phyloP scores from a whole-genome alignment of 495 filamentous ascomycete species.

The Neurospora sp. region DNA sequence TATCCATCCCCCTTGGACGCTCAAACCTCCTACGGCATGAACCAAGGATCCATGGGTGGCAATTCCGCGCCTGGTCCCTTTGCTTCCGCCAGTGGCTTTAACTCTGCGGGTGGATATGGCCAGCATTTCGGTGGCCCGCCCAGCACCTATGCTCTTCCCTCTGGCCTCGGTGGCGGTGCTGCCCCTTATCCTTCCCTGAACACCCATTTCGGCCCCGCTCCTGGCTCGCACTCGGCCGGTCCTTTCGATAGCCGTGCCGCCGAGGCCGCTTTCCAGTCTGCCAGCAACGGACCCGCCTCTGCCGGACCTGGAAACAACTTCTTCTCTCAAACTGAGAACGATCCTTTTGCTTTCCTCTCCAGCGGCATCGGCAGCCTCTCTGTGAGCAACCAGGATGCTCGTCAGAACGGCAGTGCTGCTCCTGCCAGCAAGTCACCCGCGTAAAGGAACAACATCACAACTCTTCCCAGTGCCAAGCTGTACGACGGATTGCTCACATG shows the following conservation, averaged over 20 bases:
- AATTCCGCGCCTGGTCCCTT: slow-evolving; percentile 80
- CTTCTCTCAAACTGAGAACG: slow-evolving; percentile 51
- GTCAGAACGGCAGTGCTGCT: slow-evolving; percentile 63
- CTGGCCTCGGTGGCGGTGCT: slow-evolving; percentile 71
- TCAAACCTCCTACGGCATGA: slow-evolving; percentile 66
- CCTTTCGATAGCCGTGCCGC: slow-evolving; percentile 90
- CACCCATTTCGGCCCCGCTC: slow-evolving; percentile 60
- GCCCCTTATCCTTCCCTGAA: slow-evolving; percentile 78
- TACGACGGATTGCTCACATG: slow-evolving; percentile 7
- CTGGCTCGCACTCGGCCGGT: slow-evolving; percentile 69
- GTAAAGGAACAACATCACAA: slow-evolving; percentile 21
- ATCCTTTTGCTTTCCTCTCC: slow-evolving; percentile 87
- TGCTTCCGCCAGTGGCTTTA: slow-evolving; percentile 58
- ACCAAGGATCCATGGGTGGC: slow-evolving; percentile 71
- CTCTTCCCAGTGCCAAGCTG: slow-evolving; percentile 2
- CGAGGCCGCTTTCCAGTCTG: slow-evolving; percentile 84
- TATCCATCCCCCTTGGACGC: slow-evolving; percentile 87
- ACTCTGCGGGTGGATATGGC: slow-evolving; percentile 64
- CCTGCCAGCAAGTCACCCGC: slow-evolving; percentile 56
- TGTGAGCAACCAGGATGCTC: slow-evolving; percentile 71
- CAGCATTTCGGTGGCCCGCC: slow-evolving; percentile 85
- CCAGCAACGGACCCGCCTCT: slow-evolving; percentile 59
- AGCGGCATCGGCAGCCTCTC: slow-evolving; percentile 69
- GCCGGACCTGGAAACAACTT: slow-evolving; percentile 56
- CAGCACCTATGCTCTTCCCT: slow-evolving; percentile 83